Evolutionary conservation across 192 early-diverging fungal genomes (phyloP).

Genomic region (Backusella parvicylindrica): DNA sequence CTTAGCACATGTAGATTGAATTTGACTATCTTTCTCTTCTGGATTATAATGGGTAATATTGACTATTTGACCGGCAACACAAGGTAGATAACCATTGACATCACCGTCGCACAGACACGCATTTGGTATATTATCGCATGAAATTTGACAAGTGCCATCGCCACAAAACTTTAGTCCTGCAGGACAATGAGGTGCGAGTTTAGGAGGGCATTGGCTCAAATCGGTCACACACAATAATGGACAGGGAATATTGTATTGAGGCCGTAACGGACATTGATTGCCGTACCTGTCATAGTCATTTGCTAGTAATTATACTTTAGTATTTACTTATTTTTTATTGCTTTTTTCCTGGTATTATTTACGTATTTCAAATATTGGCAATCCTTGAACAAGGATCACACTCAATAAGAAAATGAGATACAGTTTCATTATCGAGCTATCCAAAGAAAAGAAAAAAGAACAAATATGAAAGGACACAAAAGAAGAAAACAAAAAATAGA

Average conservation of each 20-base stretch:
- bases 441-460: no score
- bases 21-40: slow-evolving; percentile 34
- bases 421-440: neutral
- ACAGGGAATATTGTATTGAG: slow-evolving; percentile 42
- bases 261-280: slow-evolving; percentile 46
- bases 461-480: neutral
- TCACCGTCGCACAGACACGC: slow-evolving; percentile 44
- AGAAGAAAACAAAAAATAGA: neutral
- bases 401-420: neutral
- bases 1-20: slow-evolving; percentile 19
- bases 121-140: slow-evolving; percentile 43
- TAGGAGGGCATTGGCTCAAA: slow-evolving; percentile 41
- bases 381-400: neutral
- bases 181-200: slow-evolving; percentile 36
- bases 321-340: neutral
- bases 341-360: neutral
- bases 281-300: slow-evolving; percentile 51
- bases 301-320: slow-evolving; percentile 7
- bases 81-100: slow-evolving; percentile 38
- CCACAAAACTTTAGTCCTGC: slow-evolving; percentile 42
- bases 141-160: slow-evolving; percentile 49
- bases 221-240: slow-evolving; percentile 51
- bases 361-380: slow-evolving; percentile 8
- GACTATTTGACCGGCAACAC: slow-evolving; percentile 37
- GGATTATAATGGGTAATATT: slow-evolving; percentile 48